Base-by-base conservation (phyloP, 2,329 filamentous ascomycete genomes). In the Penicillium italicum region DNA sequence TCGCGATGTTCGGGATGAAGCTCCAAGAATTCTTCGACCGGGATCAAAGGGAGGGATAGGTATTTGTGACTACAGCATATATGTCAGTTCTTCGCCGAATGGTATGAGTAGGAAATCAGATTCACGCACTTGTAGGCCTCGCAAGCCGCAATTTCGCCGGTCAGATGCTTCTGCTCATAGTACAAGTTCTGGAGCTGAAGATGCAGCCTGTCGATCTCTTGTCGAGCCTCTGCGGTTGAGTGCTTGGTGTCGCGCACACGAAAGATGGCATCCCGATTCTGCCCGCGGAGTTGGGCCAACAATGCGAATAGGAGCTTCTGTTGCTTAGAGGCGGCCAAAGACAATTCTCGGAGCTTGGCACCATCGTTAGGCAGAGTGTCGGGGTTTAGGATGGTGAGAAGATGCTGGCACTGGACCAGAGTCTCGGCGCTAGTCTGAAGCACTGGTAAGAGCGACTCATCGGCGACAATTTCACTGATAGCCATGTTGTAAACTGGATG, bases 111-210 rank as follows among this genome's bases (percentile, higher is more conserved):
- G 30, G 42, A 51, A 30, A 28, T 50, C n/a, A 22, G 16, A 36
- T 43, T 24, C 12, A 82, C 89, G 59, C 77, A 96, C 91, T 96
- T 90, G 66, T 95, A 97, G 49, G 87, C 88, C 70, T 96, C 90
- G 72, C 94, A 97, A 9, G 90, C 91, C 0, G 84, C 80, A 58
- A 99, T 97, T 75, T 99, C 94, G 46, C 90, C 90, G 61, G 89
- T 85, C 52, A 99, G 78, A 73, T 97, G 91, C 52, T 90, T 82
- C 76, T 97, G 92, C 74, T 99, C 93, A 70, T 99, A 99, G 73
- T 94, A 95, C 8, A 99, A 78, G 69, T 99, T 99, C 75, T 97
- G 93, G 53, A 99, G 81, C 69, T 96, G 90, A 36, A 99, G 81
- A 71, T 97, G 92, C 58, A 99, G 80, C 47, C 87, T 85, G 71